A percentile compares a stretch with the other conserved stretches of the same genome.
Conservation (phyloP, 2,329 filamentous ascomycete species). For the Chaetomium olivaceum region DNA sequence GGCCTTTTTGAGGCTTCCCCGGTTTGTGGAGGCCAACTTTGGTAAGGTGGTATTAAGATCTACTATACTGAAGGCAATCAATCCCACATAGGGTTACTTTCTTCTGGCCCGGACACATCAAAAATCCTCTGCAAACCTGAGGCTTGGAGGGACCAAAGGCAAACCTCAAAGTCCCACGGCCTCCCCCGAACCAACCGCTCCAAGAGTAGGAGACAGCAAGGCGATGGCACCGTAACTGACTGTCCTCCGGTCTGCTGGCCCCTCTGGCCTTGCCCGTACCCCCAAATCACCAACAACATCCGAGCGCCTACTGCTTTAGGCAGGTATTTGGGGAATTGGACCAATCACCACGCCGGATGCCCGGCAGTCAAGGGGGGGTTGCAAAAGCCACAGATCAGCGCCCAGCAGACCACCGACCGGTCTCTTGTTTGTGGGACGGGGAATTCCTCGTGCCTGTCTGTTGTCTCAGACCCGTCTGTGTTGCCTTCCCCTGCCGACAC, state of each 20-base stretch:
- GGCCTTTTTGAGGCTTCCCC: slow-evolving; percentile 2
- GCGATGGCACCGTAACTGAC: neutral
- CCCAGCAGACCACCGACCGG: neutral
- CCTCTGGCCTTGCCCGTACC: neutral
- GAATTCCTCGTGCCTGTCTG: slow-evolving; percentile 13
- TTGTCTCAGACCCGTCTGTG: slow-evolving; percentile 3
- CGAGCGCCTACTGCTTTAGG: slow-evolving; percentile 31
- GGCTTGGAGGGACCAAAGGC: neutral
- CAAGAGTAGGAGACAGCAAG: neutral
- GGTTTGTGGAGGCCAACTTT: neutral
- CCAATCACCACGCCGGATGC: slow-evolving; percentile 31
- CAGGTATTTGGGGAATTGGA: slow-evolving; percentile 28
- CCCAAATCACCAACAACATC: slow-evolving; percentile 4
- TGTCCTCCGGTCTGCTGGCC: no score
- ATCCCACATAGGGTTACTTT: neutral
- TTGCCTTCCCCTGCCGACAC: slow-evolving; percentile 8
- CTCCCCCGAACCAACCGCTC: neutral
- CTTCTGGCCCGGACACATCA: neutral
- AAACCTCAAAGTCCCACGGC: neutral
- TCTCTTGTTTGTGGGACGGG: neutral
- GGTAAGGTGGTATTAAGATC: slow-evolving; percentile 8
- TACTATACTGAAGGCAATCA: neutral
- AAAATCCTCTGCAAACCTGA: neutral
- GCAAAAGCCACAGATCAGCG: slow-evolving; percentile 7
- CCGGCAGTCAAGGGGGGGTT: neutral